phyloP scores from a whole-genome alignment of 129 eudicot genomes.

The Saussurea involucrata region DNA sequence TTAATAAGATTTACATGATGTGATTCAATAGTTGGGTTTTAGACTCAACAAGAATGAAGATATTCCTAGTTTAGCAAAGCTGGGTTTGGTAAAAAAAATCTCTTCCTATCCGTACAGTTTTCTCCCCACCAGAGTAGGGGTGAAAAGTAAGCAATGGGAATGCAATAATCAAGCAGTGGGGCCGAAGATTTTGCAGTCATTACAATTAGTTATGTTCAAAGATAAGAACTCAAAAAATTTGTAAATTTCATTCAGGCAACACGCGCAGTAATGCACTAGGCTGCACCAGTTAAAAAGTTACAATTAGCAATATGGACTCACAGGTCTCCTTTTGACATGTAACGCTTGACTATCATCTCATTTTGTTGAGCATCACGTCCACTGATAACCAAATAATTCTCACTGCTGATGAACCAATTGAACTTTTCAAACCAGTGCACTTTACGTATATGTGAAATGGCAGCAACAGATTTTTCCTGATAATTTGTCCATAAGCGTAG shows the following conservation, averaged over 20 bases:
- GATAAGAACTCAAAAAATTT: not conserved
- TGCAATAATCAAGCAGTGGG: not conserved
- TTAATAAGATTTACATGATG: not conserved
- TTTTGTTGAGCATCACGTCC: conserved; percentile 99
- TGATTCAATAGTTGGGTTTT: not conserved
- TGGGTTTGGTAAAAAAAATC: not conserved
- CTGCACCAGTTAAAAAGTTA: conserved; percentile 12
- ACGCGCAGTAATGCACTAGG: not conserved
- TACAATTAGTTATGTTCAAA: not conserved
- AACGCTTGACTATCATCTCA: conserved; percentile 98
- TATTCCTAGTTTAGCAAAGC: not conserved
- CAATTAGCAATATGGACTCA: conserved; percentile 40
- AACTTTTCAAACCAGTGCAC: conserved; percentile 99
- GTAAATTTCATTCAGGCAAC: not conserved
- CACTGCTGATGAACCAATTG: conserved; percentile 97
- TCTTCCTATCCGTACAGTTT: not conserved
- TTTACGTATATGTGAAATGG: conserved; percentile 89
- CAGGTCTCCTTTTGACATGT: conserved; percentile 97
- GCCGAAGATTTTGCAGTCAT: not conserved
- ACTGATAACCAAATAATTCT: conserved; percentile 89
- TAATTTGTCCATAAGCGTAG: conserved; percentile 14
- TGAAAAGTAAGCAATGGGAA: not conserved
- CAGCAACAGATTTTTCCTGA: conserved; percentile 91
- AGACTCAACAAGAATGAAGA: not conserved
- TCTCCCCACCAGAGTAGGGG: not conserved